Conservation (phyloP, 306 rosid genomes). For the Boehmeria nivea region DNA sequence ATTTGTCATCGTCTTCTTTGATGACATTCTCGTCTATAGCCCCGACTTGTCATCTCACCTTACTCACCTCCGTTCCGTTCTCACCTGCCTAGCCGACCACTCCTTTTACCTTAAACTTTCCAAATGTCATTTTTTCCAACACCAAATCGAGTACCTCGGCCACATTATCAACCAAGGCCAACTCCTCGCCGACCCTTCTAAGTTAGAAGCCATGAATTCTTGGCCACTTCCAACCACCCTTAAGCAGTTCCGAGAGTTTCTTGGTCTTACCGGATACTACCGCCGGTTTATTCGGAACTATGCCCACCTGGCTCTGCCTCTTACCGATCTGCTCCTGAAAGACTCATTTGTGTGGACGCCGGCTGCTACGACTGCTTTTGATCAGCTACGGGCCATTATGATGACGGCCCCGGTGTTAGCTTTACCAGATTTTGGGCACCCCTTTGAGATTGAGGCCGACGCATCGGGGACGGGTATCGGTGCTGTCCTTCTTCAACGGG, state of each 20-base stretch:
- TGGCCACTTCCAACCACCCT: background rate
- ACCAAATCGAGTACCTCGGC: background rate
- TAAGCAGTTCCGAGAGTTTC: background rate
- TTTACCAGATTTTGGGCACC: background rate
- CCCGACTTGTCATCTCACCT: background rate
- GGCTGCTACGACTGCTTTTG: background rate
- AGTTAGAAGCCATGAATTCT: background rate
- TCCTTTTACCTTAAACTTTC: background rate
- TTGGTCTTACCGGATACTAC: background rate
- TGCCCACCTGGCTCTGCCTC: background rate
- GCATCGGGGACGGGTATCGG: background rate
- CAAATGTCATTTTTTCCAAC: background rate
- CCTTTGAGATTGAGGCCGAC: background rate
- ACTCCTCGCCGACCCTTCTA: background rate
- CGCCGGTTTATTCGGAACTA: background rate
- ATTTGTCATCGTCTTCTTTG: no score
- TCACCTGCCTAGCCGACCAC: rapidly evolving
- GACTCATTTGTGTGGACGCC: background rate
- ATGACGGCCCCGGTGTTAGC: background rate
- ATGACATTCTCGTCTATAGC: background rate
- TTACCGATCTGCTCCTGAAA: background rate
- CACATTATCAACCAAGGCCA: background rate
- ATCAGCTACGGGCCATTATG: background rate
- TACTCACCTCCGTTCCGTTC: background rate
- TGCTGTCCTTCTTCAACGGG: no score